Percentiles rank a stretch among this genome's conserved stretches.
Conservation (phyloP, 306 rosid genomes). For the Casuarina equisetifolia region DNA sequence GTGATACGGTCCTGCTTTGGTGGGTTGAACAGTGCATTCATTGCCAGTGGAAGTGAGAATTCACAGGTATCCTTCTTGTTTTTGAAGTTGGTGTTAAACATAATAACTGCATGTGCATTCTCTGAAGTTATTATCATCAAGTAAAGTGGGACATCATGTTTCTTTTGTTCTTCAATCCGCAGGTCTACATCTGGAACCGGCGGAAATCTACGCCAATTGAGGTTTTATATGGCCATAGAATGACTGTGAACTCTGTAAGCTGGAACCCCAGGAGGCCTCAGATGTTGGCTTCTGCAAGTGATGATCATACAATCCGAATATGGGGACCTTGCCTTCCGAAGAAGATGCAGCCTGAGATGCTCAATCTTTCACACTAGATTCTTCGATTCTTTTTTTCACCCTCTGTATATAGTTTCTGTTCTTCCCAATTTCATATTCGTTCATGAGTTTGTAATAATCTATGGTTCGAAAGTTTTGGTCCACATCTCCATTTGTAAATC, state of each 20-base stretch:
- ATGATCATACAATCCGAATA: constrained; percentile 73
- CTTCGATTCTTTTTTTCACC: constrained; percentile 21
- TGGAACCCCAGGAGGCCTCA: constrained; percentile 83
- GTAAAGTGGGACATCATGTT: constrained; percentile 6
- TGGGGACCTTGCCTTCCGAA: constrained; percentile 65
- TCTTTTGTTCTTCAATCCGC: constrained; percentile 21
- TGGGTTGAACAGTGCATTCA: constrained; percentile 65
- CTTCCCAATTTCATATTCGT: constrained; percentile 26
- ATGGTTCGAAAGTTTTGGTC: constrained; percentile 25
- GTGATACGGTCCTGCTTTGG: constrained; percentile 93
- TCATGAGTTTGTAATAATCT: constrained; percentile 46
- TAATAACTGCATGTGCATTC: neutral
- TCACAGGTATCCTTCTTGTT: constrained; percentile 55
- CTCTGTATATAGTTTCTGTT: constrained; percentile 33
- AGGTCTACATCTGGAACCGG: constrained; percentile 90
- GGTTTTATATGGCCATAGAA: constrained; percentile 69
- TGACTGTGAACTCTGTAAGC: constrained; percentile 91
- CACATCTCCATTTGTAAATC: constrained; percentile 22
- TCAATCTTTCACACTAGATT: constrained; percentile 28
- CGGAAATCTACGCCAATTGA: constrained; percentile 57
- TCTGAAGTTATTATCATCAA: neutral
- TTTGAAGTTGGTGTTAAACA: neutral
- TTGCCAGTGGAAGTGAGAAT: constrained; percentile 92
- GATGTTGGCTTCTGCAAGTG: constrained; percentile 95
- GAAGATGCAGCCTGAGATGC: constrained; percentile 33